These are phyloP conservation scores for Teratosphaeria viscida DNA, from an alignment of 2,329 filamentous ascomycete genomes.

Conservation along the genomic window DNA sequence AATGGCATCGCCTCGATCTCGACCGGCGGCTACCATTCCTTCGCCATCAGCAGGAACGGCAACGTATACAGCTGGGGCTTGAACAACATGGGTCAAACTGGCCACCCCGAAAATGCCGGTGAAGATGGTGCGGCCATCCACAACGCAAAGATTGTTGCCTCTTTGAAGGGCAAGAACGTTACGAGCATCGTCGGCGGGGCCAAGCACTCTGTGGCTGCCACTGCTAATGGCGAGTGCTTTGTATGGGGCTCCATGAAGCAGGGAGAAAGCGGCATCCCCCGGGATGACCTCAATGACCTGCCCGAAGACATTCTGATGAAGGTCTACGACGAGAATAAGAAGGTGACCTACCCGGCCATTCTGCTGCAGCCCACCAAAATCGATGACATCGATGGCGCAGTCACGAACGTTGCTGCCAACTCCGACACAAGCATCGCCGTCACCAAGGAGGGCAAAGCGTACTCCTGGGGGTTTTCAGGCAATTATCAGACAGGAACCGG, in stretches of 20 bases:
- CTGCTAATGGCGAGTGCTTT: constrained; percentile 42
- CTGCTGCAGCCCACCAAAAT: constrained; percentile 54
- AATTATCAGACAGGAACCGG: constrained; percentile 75
- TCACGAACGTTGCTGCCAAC: constrained; percentile 37
- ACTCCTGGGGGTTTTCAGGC: constrained; percentile 69
- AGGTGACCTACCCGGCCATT: constrained; percentile 60
- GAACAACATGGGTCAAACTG: constrained; percentile 78
- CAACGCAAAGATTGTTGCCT: constrained; percentile 55
- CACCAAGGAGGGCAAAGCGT: constrained; percentile 57
- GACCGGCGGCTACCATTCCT: constrained; percentile 70
- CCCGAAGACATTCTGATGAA: constrained; percentile 34
- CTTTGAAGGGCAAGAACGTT: constrained; percentile 53
- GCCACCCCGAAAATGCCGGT: constrained; percentile 49
- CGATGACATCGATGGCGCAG: constrained; percentile 46
- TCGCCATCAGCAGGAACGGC: constrained; percentile 58
- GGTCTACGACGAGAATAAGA: constrained; percentile 22
- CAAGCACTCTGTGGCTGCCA: constrained; percentile 55
- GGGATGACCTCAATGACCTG: constrained; percentile 41
- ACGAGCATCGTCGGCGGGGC: constrained; percentile 58
- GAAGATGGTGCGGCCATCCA: constrained; percentile 60
- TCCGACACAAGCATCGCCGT: constrained; percentile 67
- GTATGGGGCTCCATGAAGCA: constrained; percentile 53
- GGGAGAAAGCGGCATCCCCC: constrained; percentile 39
- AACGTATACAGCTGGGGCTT: constrained; percentile 72
- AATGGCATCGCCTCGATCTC: constrained; percentile 50